phyloP scores from a whole-genome alignment of 805 yeast species.

The Hanseniaspora vineae region DNA sequence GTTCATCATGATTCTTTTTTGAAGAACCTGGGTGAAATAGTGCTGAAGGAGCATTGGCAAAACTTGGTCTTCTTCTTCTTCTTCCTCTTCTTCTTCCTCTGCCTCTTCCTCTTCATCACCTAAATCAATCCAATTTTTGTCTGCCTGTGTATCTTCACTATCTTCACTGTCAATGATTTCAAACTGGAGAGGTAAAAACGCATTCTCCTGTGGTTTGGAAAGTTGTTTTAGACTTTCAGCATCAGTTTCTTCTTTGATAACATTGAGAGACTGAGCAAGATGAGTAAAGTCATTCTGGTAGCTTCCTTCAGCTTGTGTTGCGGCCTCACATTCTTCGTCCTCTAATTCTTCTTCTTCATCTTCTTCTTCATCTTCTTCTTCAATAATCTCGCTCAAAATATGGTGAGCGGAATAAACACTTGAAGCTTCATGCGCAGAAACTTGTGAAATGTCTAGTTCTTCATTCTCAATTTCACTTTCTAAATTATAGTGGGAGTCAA shows the following conservation, averaged over 20 bases:
- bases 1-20: background rate
- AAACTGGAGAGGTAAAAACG: too few relatives aligned
- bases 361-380: background rate
- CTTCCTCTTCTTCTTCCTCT: background rate
- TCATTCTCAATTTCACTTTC: background rate
- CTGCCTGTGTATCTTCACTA: too few relatives aligned
- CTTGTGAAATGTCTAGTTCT: background rate
- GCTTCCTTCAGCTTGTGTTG: background rate
- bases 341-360: background rate
- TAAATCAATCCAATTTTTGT: background rate
- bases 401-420: background rate
- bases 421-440: background rate
- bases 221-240: background rate
- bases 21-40: background rate
- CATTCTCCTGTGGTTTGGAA: background rate
- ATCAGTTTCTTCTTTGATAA: too few relatives aligned
- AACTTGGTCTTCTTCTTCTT: background rate
- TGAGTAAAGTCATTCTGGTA: background rate
- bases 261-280: too few relatives aligned
- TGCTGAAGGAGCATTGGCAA: background rate
- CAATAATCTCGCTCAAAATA: slow-evolving; percentile 3
- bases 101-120: background rate
- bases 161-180: too few relatives aligned
- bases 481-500: background rate
- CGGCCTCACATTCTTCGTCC: background rate